Evolutionary conservation across 768 basidiomycete species (phyloP), one percentile per base, ranked within the genome.

Genomic region (Podaxis sp.): DNA sequence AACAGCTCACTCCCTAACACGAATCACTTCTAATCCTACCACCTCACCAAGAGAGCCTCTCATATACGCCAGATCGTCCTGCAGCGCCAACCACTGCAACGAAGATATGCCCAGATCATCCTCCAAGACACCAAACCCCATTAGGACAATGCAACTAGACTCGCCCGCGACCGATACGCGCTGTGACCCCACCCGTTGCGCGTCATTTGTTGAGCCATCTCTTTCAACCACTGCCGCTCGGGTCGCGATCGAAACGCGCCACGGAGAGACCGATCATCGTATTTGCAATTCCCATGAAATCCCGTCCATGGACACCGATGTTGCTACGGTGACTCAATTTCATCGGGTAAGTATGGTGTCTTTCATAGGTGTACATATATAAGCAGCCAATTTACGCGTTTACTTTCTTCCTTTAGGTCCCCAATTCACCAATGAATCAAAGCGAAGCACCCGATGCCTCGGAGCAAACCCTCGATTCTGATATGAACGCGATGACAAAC

Each of bases 271-370:
- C 36, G 5, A 21, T 21, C 10, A 32, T 36, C 32, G n/a, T 37
- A 44, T 10, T 46, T 16, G 23, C 40, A 16, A 44, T 44, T 32
- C 14, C 18, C 51, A 38, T 18, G 35, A 38, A 14, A 38, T 25
- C 37, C 25, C 5, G 44, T 18, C 44, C 9, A 50, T 55, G 59
- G 53, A 54, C 52, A 37, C 37, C 55, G 59, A 55, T 51, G 35
- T 48, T 54, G 44, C 59, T 37, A 61, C 52, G 52, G 59, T 11
- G 36, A 48, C 36, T 48, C 52, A 38, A 35, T 48, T 32, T n/a
- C 38, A 42, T 21, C 51, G 23, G 53, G 59, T 61, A 61, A 5
- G 32, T 21, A 28, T 46, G 27, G 10, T 37, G 32, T 40, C 52
- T 14, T 55, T 16, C 36, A 44, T 48, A n/a, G 42, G 27, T 40